Percentiles rank a stretch among this genome's conserved stretches.
Conservation (phyloP, 495 filamentous ascomycete species). For the Hypomontagnella submonticulosa region DNA sequence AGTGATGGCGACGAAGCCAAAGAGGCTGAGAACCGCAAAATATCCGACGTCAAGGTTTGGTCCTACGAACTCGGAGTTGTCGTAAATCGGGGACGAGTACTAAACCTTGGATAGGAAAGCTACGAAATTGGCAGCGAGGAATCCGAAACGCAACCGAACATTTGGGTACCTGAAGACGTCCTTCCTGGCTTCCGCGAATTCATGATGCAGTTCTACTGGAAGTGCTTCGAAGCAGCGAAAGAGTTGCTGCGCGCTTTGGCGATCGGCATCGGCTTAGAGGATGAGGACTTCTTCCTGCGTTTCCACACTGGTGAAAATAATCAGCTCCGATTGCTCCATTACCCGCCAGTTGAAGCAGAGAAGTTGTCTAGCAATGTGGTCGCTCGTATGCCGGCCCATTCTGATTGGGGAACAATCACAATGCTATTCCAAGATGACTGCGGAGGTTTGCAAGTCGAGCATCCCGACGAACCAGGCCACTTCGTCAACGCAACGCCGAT, state of each 20-base stretch:
- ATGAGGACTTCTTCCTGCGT: slow-evolving; percentile 61
- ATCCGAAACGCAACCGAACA: slow-evolving; percentile 67
- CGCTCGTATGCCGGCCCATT: slow-evolving; percentile 65
- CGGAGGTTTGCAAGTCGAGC: slow-evolving; percentile 69
- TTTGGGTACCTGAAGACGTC: slow-evolving; percentile 68
- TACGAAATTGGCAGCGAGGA: slow-evolving; percentile 73
- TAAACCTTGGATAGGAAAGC: slow-evolving; percentile 61
- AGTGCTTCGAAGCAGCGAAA: slow-evolving; percentile 58
- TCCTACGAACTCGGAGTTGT: neutral
- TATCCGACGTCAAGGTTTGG: slow-evolving; percentile 57
- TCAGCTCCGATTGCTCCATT: slow-evolving; percentile 74
- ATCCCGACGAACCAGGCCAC: slow-evolving; percentile 56
- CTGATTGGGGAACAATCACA: slow-evolving; percentile 63
- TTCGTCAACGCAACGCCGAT: slow-evolving; percentile 65
- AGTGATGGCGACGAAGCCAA: slow-evolving; percentile 56
- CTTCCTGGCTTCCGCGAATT: slow-evolving; percentile 71
- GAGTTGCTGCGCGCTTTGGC: slow-evolving; percentile 63
- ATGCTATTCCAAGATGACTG: slow-evolving; percentile 63
- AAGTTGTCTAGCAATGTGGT: slow-evolving; percentile 56
- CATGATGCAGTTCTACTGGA: slow-evolving; percentile 67
- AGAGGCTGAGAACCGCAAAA: slow-evolving; percentile 46
- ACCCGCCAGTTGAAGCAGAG: slow-evolving; percentile 66
- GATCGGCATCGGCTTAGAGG: slow-evolving; percentile 64
- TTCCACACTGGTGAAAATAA: slow-evolving; percentile 69
- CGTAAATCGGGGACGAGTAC: neutral